Evolutionary conservation across 2,329 filamentous ascomycete species (phyloP).

Genomic region (Teratosphaeria viscida): DNA sequence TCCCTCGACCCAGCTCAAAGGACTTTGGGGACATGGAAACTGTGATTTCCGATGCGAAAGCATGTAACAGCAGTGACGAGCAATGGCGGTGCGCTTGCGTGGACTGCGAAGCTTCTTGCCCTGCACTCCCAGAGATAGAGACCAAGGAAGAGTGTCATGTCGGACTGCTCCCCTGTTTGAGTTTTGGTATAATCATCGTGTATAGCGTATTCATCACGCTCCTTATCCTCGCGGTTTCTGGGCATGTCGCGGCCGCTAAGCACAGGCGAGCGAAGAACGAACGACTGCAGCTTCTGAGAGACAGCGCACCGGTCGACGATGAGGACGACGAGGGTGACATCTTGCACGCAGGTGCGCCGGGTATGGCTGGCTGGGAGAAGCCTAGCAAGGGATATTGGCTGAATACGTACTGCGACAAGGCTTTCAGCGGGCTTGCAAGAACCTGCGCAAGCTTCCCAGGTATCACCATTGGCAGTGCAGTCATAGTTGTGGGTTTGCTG

Average conservation of each 20-base stretch:
- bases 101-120: conserved; percentile 80
- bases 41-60: conserved; percentile 62
- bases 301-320: conserved; percentile 73
- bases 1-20: conserved; percentile 51
- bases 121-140: conserved; percentile 66
- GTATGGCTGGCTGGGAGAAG: conserved; percentile 41
- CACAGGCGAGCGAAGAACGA: conserved; percentile 68
- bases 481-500: conserved; percentile 66
- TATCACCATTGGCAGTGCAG: conserved; percentile 65
- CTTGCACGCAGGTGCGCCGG: conserved; percentile 50
- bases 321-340: conserved; percentile 83
- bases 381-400: conserved; percentile 71
- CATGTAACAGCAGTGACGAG: conserved; percentile 82
- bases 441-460: conserved; percentile 72
- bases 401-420: conserved; percentile 69
- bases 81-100: conserved; percentile 85
- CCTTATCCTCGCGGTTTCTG: conserved; percentile 55
- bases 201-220: conserved; percentile 67
- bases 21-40: conserved; percentile 60
- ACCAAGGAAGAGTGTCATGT: conserved; percentile 65
- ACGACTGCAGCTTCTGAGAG: conserved; percentile 75
- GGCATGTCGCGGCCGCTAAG: conserved; percentile 64
- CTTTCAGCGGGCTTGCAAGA: conserved; percentile 72
- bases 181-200: conserved; percentile 79
- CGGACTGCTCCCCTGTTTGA: conserved; percentile 80